These are phyloP conservation scores for Hymenoscyphus scutula DNA, from an alignment of 2,329 filamentous ascomycete species.

Conservation along the genomic window DNA sequence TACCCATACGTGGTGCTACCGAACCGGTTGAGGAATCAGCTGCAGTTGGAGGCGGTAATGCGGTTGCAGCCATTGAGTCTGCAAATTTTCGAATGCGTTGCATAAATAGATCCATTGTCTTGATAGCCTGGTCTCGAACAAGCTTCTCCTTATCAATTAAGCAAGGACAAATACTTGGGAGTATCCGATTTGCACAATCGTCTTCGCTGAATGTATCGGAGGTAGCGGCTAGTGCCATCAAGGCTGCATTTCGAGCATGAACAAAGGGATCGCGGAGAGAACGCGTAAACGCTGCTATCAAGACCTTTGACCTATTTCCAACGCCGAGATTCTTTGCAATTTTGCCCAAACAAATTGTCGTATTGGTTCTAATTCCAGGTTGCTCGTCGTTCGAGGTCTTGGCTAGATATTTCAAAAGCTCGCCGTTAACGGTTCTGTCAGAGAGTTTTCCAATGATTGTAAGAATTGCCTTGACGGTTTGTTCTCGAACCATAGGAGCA, in stretches of 20 bases:
- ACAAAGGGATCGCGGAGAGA: slow-evolving; percentile 92
- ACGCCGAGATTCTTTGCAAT: slow-evolving; percentile 85
- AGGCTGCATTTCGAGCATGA: slow-evolving; percentile 84
- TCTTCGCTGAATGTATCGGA: slow-evolving; percentile 84
- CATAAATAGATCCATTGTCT: slow-evolving; percentile 84
- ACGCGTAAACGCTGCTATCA: slow-evolving; percentile 87
- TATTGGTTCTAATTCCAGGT: slow-evolving; percentile 95
- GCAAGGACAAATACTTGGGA: slow-evolving; percentile 80
- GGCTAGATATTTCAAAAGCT: slow-evolving; percentile 83
- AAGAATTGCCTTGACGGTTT: slow-evolving; percentile 92
- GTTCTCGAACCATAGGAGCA: slow-evolving; percentile 87
- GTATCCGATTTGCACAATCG: slow-evolving; percentile 78
- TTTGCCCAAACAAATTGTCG: slow-evolving; percentile 94
- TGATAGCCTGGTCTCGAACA: slow-evolving; percentile 86
- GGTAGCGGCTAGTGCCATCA: slow-evolving; percentile 84
- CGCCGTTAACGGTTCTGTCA: slow-evolving; percentile 89
- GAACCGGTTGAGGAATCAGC: slow-evolving; percentile 42
- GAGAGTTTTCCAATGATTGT: slow-evolving; percentile 85
- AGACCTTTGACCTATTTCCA: slow-evolving; percentile 79
- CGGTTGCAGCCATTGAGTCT: slow-evolving; percentile 75
- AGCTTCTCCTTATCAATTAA: slow-evolving; percentile 95
- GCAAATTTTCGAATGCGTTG: slow-evolving; percentile 78
- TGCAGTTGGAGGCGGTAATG: slow-evolving; percentile 62
- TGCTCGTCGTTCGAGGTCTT: slow-evolving; percentile 98
- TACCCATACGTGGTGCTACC: slow-evolving; percentile 75